Evolutionary conservation across 164 flowering plant genomes (phyloP), one percentile per base, ranked within the genome.

Genomic region (Vitis vinifera): DNA sequence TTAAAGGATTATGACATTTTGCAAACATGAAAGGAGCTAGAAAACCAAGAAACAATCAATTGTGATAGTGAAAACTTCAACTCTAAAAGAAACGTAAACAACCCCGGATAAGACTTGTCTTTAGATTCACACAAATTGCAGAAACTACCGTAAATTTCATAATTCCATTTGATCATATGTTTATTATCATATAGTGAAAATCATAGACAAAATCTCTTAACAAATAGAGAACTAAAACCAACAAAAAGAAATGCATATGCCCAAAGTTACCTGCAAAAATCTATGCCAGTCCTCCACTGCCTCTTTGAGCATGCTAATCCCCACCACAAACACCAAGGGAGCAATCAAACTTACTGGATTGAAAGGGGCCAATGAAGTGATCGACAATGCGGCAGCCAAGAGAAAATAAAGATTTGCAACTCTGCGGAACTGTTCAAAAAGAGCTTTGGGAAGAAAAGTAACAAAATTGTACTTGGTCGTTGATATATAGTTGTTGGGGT

Each of bases 391-490:
- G 4, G 88, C 93, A 47, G 83, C 83, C 73, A 87, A 49, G 10
- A 89, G 86, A 71, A 89, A 89, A 60, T 87, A 89, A 27, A 89
- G 66, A 73, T 89, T 89, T 52, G 93, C 93, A 63, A 89, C 93
- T 66, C 93, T 77, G 3, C 91, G 74, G 13, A 89, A 89, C 76
- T 87, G 93, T 76, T 89, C 91, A 65, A 84, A 86, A 16, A 87
- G 70, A 2, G 94, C 84, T 63, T 73, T 90, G 3, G 94, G 94
- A 52, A 90, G 76, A 63, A 86, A 90, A 44, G 85, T 86, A 0
- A 66, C 62, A 29, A 82, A 49, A 67, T 79, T 88, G 76, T 89
- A 89, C 74, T 84, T 89, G 3, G 90, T 88, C 3, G 86, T 86
- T 49, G 87, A 77, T 15, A 88, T 62, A 49, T 65, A 84, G 60